Base-by-base conservation (phyloP, 805 yeast genomes). In the Metschnikowia lachancei region DNA sequence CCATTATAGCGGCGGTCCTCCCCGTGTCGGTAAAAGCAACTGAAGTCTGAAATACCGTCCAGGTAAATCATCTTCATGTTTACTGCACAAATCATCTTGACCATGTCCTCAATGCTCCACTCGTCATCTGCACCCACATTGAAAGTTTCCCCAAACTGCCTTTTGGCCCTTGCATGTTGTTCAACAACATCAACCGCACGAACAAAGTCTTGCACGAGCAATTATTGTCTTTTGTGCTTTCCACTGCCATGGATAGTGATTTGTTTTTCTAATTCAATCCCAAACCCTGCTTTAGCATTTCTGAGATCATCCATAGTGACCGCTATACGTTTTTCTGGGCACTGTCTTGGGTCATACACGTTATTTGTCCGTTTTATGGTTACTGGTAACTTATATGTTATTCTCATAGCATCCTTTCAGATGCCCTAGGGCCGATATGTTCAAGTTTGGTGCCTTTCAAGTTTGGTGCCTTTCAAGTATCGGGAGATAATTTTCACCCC, bases 301-400 rank as follows among this genome's bases (percentile, higher is more conserved):
- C 20, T 17, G 20, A 49, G 40, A 29, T 61, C 45, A 13, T 47
- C 41, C 6, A 53, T 44, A n/a, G 49, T 36, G 35, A 54, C 46
- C 0, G 74, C 78, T 3, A 79, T 70, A 26, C 79, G 65, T 50
- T 80, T 79, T 42, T 80, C 83, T 0, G 81, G 81, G 51, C 68
- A 74, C 55, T 79, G 84, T 24, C 69, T 59, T 1, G 78, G 75
- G 1, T 83, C 83, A 55, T 73, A 79, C 1, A 78, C 72, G 51
- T 79, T 79, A 53, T 78, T 78, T 33, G 79, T 68, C 32, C 83
- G 63, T 3, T 77, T 53, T 1, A 71, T 68, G 6, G 67, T 57
- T 3, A 68, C 59, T 0, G 78, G 78, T n/a, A 77, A 35, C 2
- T 63, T 60, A 52, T 60, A 78, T 26, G 78, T 70, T 45, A n/a